Base-by-base conservation (phyloP, 352 stramenopile species). In the Hyaloperonospora brassicae region DNA sequence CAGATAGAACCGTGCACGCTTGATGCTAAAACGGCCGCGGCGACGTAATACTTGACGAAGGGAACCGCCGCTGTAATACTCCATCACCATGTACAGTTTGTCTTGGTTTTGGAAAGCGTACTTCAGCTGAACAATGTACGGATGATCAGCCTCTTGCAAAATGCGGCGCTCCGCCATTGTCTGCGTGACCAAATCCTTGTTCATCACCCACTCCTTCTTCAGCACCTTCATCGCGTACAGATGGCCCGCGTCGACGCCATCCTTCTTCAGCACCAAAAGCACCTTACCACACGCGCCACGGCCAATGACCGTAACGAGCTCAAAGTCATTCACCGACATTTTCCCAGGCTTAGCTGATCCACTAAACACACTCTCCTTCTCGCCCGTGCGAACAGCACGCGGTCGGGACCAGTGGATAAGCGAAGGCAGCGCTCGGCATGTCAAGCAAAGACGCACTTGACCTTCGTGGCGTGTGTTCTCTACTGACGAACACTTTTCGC, bases 31-130 rank as follows among this genome's bases (percentile, higher is more conserved):
- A 23, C 75, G 70, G 38, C 73, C 75, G 30, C 74, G 71, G 46
- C 75, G 73, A 38, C 77, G 74, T 54, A 87, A 62, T 39, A 86
- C 75, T 47, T 87, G 74, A 47, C 77, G 74, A 14, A 87, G 59
- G 23, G 74, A 86, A 9, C 77, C 77, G 50, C 77, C 77, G 52
- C 75, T 86, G 64, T 87, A 87, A 51, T 86, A 87, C 40, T 87
- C 77, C 77, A 87, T 87, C 39, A 87, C 77, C 77, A 87, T 87
- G 62, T 87, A 87, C 12, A 87, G 64, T 57, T 87, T 87, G 66
- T 87, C 75, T 46, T 84, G 75, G 61, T 86, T 87, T 61, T 87
- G 77, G 64, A 87, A 87, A 23, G 77, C 77, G 47, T 84, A 87
- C 51, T 79, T 70, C 9, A 87, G 64, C 64, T 86, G 77, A 9